Percentiles rank a stretch among this genome's conserved stretches.
phyloP scores from a whole-genome alignment of 768 basidiomycete genomes.

The Zangia roseola region DNA sequence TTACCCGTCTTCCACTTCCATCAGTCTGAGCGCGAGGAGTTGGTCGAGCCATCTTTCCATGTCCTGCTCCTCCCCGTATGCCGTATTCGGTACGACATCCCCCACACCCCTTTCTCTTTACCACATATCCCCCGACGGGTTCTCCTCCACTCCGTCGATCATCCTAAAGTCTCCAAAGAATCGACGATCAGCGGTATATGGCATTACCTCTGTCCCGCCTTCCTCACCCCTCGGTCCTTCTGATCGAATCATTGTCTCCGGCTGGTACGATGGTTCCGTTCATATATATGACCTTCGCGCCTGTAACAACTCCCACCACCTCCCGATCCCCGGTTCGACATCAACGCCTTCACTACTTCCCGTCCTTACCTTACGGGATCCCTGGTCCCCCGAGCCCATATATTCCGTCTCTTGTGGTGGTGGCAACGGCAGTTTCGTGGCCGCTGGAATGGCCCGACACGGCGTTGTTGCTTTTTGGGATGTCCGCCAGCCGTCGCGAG shows the following conservation, averaged over 20 bases:
- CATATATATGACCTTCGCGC: conserved; percentile 75
- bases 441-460: conserved; percentile 76
- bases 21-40: conserved; percentile 51
- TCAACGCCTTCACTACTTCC: conserved; percentile 39
- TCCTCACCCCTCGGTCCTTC: conserved; percentile 69
- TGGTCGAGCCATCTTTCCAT: conserved; percentile 64
- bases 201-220: conserved; percentile 57
- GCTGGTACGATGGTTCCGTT: conserved; percentile 80
- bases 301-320: conserved; percentile 16
- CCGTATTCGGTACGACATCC: conserved; percentile 64
- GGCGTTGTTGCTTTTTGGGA: conserved; percentile 84
- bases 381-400: conserved; percentile 69
- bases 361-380: conserved; percentile 60
- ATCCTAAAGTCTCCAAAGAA: conserved; percentile 42
- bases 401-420: conserved; percentile 78
- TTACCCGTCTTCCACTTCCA: conserved; percentile 22
- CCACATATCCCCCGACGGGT: conserved; percentile 43
- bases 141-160: conserved; percentile 49
- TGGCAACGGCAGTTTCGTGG: conserved; percentile 60
- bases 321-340: neutral
- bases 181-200: conserved; percentile 64
- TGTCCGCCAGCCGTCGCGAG: conserved; percentile 54
- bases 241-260: conserved; percentile 69
- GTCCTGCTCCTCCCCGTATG: conserved; percentile 53
- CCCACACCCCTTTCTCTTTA: conserved; percentile 59